Evolutionary conservation across 495 filamentous ascomycete species (phyloP).

Genomic region (Rostrohypoxylon terebratum): DNA sequence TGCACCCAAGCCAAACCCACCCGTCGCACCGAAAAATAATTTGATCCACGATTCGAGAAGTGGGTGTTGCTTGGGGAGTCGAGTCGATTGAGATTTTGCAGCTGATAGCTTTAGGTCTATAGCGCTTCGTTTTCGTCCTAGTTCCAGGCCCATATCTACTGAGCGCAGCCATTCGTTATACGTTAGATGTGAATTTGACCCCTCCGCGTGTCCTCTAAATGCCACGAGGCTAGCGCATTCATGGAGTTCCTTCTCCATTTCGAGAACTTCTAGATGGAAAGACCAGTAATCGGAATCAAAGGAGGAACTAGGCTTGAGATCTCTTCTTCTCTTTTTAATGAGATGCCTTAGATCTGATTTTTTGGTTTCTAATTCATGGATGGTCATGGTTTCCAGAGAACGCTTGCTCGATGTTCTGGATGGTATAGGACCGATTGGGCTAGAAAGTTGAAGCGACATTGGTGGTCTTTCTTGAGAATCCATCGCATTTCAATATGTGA

Average conservation of each 20-base stretch:
- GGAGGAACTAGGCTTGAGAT: background rate
- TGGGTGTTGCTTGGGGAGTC: background rate
- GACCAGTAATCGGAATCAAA: background rate
- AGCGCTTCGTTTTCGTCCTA: background rate
- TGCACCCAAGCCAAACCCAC: background rate
- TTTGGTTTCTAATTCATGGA: no score
- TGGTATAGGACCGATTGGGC: no score
- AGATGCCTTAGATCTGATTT: no score
- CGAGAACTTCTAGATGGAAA: background rate
- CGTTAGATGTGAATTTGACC: background rate
- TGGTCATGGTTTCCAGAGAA: no score
- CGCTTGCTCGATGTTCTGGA: no score
- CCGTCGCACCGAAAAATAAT: background rate
- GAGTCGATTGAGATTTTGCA: background rate
- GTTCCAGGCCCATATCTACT: background rate
- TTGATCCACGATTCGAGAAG: background rate
- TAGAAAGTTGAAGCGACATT: no score
- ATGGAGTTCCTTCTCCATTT: background rate
- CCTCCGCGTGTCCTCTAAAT: background rate
- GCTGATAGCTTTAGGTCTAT: background rate
- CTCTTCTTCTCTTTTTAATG: background rate
- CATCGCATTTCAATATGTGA: no score
- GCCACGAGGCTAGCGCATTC: background rate
- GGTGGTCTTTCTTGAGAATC: no score
- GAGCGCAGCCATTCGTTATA: background rate